A percentile compares a stretch with the other conserved stretches of the same genome.
phyloP scores from a whole-genome alignment of 768 basidiomycete species.

The Suillus placidus region DNA sequence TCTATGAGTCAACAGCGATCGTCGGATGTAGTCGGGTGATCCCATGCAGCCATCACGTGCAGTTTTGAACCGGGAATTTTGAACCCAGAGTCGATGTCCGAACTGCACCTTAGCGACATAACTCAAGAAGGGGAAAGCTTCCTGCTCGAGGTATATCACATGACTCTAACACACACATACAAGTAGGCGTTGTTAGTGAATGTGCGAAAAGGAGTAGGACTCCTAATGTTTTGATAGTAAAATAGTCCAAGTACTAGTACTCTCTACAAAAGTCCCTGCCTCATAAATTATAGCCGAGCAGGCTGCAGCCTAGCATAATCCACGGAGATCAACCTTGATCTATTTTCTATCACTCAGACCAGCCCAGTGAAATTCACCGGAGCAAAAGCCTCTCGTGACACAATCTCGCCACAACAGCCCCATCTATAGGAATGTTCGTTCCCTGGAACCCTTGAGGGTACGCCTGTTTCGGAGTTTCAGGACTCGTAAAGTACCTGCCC shows the following conservation, averaged over 20 bases:
- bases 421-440: conserved; percentile 84
- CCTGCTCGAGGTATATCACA: no score
- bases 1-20: no score
- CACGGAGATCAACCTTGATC: not conserved
- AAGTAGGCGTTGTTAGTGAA: not conserved
- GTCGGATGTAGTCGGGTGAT: no score
- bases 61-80: no score
- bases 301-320: not conserved
- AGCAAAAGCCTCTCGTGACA: conserved; percentile 52
- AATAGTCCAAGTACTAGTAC: not conserved
- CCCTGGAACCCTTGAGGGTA: conserved; percentile 92
- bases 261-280: not conserved
- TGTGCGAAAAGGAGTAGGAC: not conserved
- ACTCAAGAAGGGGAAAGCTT: no score
- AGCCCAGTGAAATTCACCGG: not conserved
- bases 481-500: conserved; percentile 70
- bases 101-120: no score
- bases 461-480: conserved; percentile 63
- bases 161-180: no score
- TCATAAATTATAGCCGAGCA: not conserved
- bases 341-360: not conserved
- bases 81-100: no score
- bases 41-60: no score
- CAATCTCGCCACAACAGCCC: conserved; percentile 62
- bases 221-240: not conserved